Conservation (phyloP, 2,329 filamentous ascomycete species). For the Talaromyces sp. region DNA sequence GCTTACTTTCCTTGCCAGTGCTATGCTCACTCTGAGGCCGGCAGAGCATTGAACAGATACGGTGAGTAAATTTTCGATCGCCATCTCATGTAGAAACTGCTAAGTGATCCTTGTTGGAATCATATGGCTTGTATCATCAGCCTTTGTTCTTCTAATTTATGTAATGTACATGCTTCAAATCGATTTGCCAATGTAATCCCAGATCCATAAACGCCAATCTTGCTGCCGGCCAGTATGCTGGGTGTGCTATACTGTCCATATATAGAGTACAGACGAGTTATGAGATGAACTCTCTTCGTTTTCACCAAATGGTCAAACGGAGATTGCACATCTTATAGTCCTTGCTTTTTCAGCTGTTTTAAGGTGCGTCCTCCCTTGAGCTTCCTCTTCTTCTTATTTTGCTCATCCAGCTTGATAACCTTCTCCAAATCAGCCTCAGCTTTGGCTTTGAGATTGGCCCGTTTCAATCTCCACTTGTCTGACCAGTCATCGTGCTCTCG, state of each 20-base stretch:
- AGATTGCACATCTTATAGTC: not conserved
- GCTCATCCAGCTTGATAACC: not conserved
- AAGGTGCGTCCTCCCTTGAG: constrained; percentile 3
- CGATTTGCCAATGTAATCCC: constrained; percentile 1
- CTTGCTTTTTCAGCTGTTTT: not conserved
- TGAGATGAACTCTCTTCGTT: not conserved
- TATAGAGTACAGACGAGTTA: not conserved
- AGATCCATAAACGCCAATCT: constrained; percentile 11
- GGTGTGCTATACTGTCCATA: not conserved
- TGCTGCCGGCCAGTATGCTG: constrained; percentile 5
- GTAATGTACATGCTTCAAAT: constrained; percentile 1
- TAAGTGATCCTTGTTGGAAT: not conserved
- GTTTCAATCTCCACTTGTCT: not conserved
- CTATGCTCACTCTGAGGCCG: not conserved
- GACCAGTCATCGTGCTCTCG: constrained; percentile 30
- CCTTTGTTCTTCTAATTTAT: not conserved
- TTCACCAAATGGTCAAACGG: not conserved
- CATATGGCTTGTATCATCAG: not conserved
- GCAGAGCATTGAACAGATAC: not conserved
- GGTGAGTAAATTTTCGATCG: not conserved
- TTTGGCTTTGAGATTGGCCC: not conserved
- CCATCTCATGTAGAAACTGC: no score
- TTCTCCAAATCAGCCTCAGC: not conserved
- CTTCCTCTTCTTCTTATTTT: constrained; percentile 9
- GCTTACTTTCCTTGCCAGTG: not conserved